Conservation (phyloP, 495 filamentous ascomycete species). For the Penicillium odoratum region DNA sequence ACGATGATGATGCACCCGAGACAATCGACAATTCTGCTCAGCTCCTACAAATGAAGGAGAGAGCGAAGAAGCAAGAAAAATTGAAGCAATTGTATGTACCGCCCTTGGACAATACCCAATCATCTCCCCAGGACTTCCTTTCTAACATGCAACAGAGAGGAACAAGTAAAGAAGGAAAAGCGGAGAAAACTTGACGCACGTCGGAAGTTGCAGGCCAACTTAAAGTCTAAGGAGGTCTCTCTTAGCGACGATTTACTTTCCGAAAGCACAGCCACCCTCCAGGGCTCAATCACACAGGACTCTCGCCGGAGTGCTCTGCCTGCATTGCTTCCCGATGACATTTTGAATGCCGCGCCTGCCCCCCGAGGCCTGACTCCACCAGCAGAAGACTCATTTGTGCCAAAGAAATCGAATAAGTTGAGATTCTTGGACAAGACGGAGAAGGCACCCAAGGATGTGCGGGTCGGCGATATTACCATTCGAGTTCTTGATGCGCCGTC, state of each 20-base stretch:
- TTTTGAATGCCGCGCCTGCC: slow-evolving; percentile 48
- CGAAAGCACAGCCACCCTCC: slow-evolving; percentile 43
- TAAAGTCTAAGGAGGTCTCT: slow-evolving; percentile 33
- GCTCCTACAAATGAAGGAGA: slow-evolving; percentile 39
- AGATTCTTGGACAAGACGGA: slow-evolving; percentile 52
- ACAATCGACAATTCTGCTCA: slow-evolving; percentile 47
- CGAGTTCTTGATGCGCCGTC: slow-evolving; percentile 49
- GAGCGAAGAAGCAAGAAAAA: slow-evolving; percentile 43
- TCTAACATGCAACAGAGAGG: slow-evolving; percentile 32
- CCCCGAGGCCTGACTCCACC: slow-evolving; percentile 43
- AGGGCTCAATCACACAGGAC: slow-evolving; percentile 43
- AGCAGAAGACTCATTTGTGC: slow-evolving; percentile 25
- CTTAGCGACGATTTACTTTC: slow-evolving; percentile 37
- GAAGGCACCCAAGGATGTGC: slow-evolving; percentile 55
- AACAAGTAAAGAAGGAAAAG: slow-evolving; percentile 46
- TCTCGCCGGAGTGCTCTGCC: slow-evolving; percentile 42
- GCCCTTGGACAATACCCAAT: background rate
- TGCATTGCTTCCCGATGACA: slow-evolving; percentile 53
- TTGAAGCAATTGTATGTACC: slow-evolving; percentile 37
- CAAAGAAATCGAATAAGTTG: slow-evolving; percentile 45
- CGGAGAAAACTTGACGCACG: slow-evolving; percentile 49
- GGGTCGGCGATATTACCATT: slow-evolving; percentile 51
- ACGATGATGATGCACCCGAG: slow-evolving; percentile 54
- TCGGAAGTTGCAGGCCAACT: slow-evolving; percentile 50
- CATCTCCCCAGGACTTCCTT: background rate